Conservation (phyloP, 1,284 basidiomycete genomes). For the Boletellus dicymbophilus region DNA sequence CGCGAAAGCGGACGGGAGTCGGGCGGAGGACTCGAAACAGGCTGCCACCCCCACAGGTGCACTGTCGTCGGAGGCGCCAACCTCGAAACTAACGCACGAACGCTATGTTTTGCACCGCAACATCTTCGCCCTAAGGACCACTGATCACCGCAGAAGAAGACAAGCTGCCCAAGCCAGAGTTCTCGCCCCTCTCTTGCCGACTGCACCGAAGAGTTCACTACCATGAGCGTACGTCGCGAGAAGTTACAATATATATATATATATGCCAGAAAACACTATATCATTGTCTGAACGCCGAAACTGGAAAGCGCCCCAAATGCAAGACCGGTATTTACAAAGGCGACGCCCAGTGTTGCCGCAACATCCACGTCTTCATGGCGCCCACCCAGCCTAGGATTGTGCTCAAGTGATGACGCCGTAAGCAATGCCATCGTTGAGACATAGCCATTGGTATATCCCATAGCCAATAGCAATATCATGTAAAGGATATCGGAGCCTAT, state of each 20-base stretch:
- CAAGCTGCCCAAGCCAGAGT: constrained; percentile 57
- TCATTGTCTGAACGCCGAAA: constrained; percentile 70
- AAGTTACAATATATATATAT: neutral
- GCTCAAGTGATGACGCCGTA: constrained; percentile 68
- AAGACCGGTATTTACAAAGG: constrained; percentile 78
- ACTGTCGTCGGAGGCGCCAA: constrained; percentile 28
- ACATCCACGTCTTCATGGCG: constrained; percentile 77
- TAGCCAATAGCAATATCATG: constrained; percentile 70
- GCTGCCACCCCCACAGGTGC: constrained; percentile 21
- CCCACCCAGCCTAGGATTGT: constrained; percentile 67
- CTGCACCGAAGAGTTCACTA: constrained; percentile 40
- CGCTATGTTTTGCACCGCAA: constrained; percentile 60
- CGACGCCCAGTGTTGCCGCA: constrained; percentile 79
- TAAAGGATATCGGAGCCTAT: constrained; percentile 77
- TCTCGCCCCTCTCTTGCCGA: constrained; percentile 57
- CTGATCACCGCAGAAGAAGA: constrained; percentile 56
- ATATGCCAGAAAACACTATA: constrained; percentile 42
- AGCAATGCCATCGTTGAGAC: constrained; percentile 71
- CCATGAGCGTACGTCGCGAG: constrained; percentile 6
- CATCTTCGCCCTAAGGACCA: constrained; percentile 60
- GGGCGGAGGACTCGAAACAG: constrained; percentile 29
- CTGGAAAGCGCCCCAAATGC: constrained; percentile 74
- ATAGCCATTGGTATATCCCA: constrained; percentile 82
- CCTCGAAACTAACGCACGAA: constrained; percentile 45
- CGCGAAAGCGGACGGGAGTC: constrained; percentile 23